These are phyloP conservation scores for Galerina sulciceps DNA, from an alignment of 768 basidiomycete genomes.

Conservation along the genomic window DNA sequence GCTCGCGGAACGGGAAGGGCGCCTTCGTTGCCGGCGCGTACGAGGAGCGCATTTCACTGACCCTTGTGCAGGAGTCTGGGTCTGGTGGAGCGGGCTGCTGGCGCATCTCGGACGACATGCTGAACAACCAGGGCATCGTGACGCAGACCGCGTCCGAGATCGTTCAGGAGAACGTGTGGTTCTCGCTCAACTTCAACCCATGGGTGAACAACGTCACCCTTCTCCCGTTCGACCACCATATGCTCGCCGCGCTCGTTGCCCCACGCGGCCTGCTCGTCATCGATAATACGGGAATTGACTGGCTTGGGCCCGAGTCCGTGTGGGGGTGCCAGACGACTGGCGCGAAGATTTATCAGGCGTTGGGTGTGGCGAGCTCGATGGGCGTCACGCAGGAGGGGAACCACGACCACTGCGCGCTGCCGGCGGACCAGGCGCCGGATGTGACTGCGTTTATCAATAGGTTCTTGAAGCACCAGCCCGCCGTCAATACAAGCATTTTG, in stretches of 20 bases:
- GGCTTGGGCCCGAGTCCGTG: conserved; percentile 52
- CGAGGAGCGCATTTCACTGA: conserved; percentile 55
- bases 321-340: conserved; percentile 54
- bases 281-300: conserved; percentile 56
- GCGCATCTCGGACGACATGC: conserved; percentile 53
- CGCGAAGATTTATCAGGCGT: conserved; percentile 48
- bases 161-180: conserved; percentile 59
- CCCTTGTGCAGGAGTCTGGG: conserved; percentile 62
- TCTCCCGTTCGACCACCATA: conserved; percentile 60
- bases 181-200: conserved; percentile 49
- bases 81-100: conserved; percentile 59
- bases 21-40: conserved; percentile 60
- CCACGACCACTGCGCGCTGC: conserved; percentile 56
- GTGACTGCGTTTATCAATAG: conserved; percentile 55
- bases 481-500: conserved; percentile 44
- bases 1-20: conserved; percentile 60
- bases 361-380: conserved; percentile 47
- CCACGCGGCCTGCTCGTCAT: conserved; percentile 54
- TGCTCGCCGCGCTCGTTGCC: conserved; percentile 54
- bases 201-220: conserved; percentile 44
- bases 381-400: conserved; percentile 55
- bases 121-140: conserved; percentile 34
- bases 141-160: conserved; percentile 58
- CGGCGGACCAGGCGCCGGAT: conserved; percentile 41
- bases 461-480: conserved; percentile 48